Evolutionary conservation across 192 early-diverging fungal species (phyloP), one percentile per base, ranked within the genome.

Genomic region (Rhizophlyctis rosea): DNA sequence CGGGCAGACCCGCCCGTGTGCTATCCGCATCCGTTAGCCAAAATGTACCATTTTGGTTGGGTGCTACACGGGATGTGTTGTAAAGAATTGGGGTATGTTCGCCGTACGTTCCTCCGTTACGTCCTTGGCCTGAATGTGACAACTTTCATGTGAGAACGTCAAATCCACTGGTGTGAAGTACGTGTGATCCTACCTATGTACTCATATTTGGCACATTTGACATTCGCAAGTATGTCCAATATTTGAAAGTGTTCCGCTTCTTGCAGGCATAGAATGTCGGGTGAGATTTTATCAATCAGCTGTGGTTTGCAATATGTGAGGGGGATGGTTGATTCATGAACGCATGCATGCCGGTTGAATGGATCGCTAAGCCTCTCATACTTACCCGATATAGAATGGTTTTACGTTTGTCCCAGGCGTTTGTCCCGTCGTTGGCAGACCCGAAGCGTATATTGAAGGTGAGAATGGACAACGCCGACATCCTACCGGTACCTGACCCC

Each of bases 211-310:
- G n/a, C n/a, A 3, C 25, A 23, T 33, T 23, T 18, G 3, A 58
- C 0, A 33, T 33, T 33, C 3, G n/a, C 57, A n/a, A 58, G 13
- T 16, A 39, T 58, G n/a, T 58, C 57, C 2, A 23, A 13, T n/a
- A 58, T 58, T 36, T 58, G 57, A 31, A 31, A 58, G 21, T 24
- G 35, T 33, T 58, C 57, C 21, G 57, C 57, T 39, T 58, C 57
- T 25, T 58, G 57, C 3, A 58, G 0, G 35, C 27, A 33, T 13
- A 58, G 57, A 9, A 58, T 58, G 14, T 58, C 57, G n/a, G 31
- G 28, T n/a, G n/a, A 2, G 23, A 58, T 24, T n/a, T 21, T 18
- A 36, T 36, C 28, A 39, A 58, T 14, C 2, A 33, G 33, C 57
- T 58, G 14, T 30, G n/a, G 57, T 29, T 4, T n/a, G n/a, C n/a